These are phyloP conservation scores for Apiospora kogelbergensis DNA, from an alignment of 2,329 filamentous ascomycete species.

Conservation along the genomic window DNA sequence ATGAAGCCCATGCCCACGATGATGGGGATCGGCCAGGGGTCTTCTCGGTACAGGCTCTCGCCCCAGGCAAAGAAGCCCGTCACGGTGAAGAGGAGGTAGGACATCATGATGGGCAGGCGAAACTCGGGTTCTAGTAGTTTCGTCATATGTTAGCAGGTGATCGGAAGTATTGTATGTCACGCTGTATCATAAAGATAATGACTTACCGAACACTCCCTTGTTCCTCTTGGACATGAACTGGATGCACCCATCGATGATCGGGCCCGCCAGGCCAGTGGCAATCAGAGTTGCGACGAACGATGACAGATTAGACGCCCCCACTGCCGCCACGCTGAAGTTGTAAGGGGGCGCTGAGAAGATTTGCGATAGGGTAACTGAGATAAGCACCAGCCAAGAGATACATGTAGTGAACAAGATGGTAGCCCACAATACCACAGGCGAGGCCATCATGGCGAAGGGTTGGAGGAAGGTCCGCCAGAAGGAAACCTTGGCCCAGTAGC, in stretches of 20 bases:
- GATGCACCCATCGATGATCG: slow-evolving; percentile 44
- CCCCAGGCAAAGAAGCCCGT: slow-evolving; percentile 50
- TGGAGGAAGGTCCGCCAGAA: slow-evolving; percentile 41
- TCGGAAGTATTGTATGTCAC: too few relatives aligned
- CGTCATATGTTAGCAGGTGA: not conserved
- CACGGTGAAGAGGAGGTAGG: slow-evolving; percentile 39
- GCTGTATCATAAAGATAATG: not conserved
- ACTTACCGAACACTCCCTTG: slow-evolving; percentile 42
- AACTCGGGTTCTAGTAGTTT: slow-evolving; percentile 46
- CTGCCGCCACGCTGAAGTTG: slow-evolving; percentile 48
- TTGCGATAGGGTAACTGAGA: slow-evolving; percentile 47
- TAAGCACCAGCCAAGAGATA: slow-evolving; percentile 41
- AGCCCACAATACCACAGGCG: slow-evolving; percentile 50
- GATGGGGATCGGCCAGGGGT: slow-evolving; percentile 48
- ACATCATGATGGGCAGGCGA: slow-evolving; percentile 39
- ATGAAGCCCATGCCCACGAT: slow-evolving; percentile 47
- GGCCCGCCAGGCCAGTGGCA: slow-evolving; percentile 44
- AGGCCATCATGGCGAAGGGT: slow-evolving; percentile 49
- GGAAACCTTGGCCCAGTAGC: slow-evolving; percentile 36
- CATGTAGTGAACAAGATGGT: slow-evolving; percentile 48
- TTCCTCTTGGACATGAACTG: slow-evolving; percentile 48
- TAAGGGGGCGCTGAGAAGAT: slow-evolving; percentile 51
- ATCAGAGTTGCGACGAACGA: slow-evolving; percentile 48
- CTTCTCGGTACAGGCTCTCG: slow-evolving; percentile 42
- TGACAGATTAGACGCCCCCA: slow-evolving; percentile 50